Percentiles rank a stretch among this genome's conserved stretches.
Evolutionary conservation across 306 rosid species (phyloP).

Genomic region (Dryas drummondii): DNA sequence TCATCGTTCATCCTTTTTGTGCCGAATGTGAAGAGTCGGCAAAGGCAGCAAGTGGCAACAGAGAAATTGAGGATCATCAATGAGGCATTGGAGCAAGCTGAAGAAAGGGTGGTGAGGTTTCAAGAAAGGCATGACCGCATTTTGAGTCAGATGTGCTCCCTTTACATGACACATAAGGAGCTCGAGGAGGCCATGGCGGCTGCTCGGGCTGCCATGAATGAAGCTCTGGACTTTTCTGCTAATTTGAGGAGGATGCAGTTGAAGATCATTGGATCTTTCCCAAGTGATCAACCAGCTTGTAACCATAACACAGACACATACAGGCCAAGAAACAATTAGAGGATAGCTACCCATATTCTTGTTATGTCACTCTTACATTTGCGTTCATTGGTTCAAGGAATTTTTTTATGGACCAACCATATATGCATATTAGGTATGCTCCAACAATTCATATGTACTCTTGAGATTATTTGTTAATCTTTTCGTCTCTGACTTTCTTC

Average conservation of each 20-base stretch:
- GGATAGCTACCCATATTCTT: neutral
- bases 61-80: conserved; percentile 46
- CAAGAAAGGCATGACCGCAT: conserved; percentile 63
- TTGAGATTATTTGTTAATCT: no score
- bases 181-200: conserved; percentile 43
- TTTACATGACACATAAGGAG: conserved; percentile 53
- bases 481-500: no score
- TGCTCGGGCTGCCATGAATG: conserved; percentile 45
- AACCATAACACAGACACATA: neutral
- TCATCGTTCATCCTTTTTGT: conserved; percentile 38
- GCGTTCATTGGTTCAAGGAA: neutral
- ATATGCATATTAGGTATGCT: no score
- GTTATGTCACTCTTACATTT: neutral
- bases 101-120: conserved; percentile 48
- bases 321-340: neutral
- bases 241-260: conserved; percentile 49
- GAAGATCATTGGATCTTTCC: conserved; percentile 41
- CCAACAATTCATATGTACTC: no score
- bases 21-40: conserved; percentile 45
- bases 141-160: conserved; percentile 37
- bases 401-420: neutral
- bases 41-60: conserved; percentile 25
- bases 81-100: conserved; percentile 58
- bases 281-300: conserved; percentile 15
- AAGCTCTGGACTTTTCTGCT: conserved; percentile 50